These are phyloP conservation scores for Buxus sempervirens DNA, from an alignment of 164 flowering plant genomes.

Conservation along the genomic window DNA sequence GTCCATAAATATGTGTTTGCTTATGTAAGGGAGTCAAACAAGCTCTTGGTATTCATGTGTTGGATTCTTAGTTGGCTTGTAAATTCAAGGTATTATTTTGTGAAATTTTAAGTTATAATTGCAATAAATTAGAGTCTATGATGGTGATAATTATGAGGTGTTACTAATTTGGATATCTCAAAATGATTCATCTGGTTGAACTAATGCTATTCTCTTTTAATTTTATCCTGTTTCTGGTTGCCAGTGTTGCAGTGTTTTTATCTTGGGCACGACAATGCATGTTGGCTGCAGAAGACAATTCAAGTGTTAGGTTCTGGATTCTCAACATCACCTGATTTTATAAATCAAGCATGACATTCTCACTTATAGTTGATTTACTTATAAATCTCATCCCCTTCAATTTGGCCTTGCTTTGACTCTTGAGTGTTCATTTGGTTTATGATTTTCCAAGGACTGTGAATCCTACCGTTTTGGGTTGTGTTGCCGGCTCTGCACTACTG, in stretches of 20 bases:
- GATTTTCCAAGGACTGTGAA: constrained; percentile 32
- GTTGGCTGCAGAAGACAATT: constrained; percentile 24
- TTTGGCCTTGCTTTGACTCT: constrained; percentile 5
- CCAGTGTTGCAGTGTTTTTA: constrained; percentile 84
- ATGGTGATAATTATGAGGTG: background rate
- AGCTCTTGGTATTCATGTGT: no score
- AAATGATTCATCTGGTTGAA: background rate
- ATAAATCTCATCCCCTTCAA: background rate
- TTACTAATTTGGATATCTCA: background rate
- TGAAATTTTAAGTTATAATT: background rate
- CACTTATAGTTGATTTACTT: background rate
- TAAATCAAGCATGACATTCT: background rate
- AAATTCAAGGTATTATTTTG: background rate
- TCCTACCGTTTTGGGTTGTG: constrained; percentile 79
- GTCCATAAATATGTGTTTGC: no score
- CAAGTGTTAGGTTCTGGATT: constrained; percentile 32
- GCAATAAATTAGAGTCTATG: background rate
- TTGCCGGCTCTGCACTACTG: constrained; percentile 77
- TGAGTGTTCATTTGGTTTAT: background rate
- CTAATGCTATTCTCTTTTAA: constrained; percentile 5
- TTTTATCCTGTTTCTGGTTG: constrained; percentile 9
- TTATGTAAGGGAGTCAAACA: no score
- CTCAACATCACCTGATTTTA: background rate
- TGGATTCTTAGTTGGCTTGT: no score
- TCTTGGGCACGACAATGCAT: constrained; percentile 75